These are phyloP conservation scores for Cyphellophora europaea DNA, from an alignment of 2,329 filamentous ascomycete species.

Conservation along the genomic window DNA sequence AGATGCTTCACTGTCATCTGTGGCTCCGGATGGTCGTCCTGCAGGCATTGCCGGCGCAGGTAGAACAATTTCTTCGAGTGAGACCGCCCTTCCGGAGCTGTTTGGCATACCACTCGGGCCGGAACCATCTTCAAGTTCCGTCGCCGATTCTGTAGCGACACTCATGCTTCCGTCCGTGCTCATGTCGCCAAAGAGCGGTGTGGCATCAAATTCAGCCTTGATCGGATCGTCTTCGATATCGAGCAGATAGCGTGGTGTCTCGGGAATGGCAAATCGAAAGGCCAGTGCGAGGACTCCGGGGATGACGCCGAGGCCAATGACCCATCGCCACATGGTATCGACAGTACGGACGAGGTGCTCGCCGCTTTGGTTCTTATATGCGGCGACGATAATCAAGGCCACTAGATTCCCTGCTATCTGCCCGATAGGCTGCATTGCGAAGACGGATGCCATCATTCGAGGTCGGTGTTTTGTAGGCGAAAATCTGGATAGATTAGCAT, in stretches of 20 bases:
- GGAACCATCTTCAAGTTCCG: constrained; percentile 6
- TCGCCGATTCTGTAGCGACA: constrained; percentile 8
- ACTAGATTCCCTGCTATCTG: constrained; percentile 57
- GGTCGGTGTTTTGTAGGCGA: constrained; percentile 51
- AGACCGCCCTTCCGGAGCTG: constrained; percentile 22
- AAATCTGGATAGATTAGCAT: constrained; percentile 27
- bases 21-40: background rate
- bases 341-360: constrained; percentile 30
- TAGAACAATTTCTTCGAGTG: constrained; percentile 15
- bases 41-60: constrained; percentile 14
- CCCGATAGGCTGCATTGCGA: constrained; percentile 60
- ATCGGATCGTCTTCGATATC: constrained; percentile 55
- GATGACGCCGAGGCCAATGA: constrained; percentile 56
- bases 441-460: constrained; percentile 60
- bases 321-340: constrained; percentile 58
- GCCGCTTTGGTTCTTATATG: constrained; percentile 18
- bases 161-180: constrained; percentile 14
- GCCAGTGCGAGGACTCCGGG: constrained; percentile 55
- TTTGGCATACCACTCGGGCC: too few species aligned
- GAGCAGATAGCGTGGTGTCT: constrained; percentile 56
- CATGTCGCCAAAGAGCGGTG: constrained; percentile 44
- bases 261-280: constrained; percentile 58
- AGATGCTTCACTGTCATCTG: too few species aligned
- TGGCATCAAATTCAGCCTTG: constrained; percentile 50
- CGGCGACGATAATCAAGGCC: constrained; percentile 38